Evolutionary conservation across 2,329 filamentous ascomycete species (phyloP).

Genomic region (Neonectria faginata): DNA sequence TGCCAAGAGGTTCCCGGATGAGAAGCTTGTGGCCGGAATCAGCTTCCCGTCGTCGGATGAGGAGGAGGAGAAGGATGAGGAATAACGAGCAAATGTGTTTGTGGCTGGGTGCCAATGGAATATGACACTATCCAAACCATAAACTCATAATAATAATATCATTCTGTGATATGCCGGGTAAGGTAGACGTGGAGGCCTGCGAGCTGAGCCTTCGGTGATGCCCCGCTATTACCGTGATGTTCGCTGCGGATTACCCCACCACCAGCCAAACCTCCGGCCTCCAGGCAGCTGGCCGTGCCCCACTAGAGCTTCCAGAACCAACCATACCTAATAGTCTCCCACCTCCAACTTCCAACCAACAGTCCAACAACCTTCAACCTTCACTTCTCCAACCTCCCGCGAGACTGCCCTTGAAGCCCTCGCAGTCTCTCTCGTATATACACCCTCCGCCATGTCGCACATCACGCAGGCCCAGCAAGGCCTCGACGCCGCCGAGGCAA

Average conservation of each 20-base stretch:
- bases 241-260: constrained; percentile 6
- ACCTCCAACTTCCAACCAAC: constrained; percentile 11
- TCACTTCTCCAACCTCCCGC: background rate
- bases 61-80: background rate
- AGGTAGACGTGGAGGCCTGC: too few species aligned
- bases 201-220: background rate
- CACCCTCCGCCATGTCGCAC: constrained; percentile 60
- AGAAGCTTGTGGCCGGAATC: constrained; percentile 57
- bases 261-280: background rate
- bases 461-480: constrained; percentile 68
- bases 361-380: background rate
- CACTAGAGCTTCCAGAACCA: constrained; percentile 51
- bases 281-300: constrained; percentile 32
- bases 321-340: constrained; percentile 27
- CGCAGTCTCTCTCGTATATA: too few species aligned
- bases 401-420: background rate
- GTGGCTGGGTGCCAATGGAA: background rate
- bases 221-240: background rate
- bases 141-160: background rate
- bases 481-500: constrained; percentile 71
- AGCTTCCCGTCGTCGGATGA: constrained; percentile 22
- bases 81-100: background rate
- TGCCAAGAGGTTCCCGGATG: constrained; percentile 76
- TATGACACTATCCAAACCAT: background rate
- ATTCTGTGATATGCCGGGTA: background rate